A percentile compares a stretch with the other conserved stretches of the same genome.
These are phyloP conservation scores for Spinellus fusiger DNA, from an alignment of 192 early-diverging fungal species.

Conservation along the genomic window DNA sequence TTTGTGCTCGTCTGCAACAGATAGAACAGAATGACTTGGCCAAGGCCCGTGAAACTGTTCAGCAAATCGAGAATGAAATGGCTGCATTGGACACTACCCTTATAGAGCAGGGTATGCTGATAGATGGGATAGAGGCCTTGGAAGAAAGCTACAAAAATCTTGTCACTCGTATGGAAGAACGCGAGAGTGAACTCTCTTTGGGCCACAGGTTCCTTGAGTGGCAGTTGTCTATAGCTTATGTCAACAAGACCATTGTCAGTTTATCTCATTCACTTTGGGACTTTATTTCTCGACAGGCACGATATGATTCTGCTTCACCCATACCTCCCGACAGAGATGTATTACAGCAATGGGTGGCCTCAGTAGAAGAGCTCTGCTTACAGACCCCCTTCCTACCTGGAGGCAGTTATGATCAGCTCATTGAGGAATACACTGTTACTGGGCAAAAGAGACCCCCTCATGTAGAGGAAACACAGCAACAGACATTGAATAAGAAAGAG, in stretches of 20 bases:
- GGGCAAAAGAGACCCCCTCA: too few species aligned
- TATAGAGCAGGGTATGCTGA: conserved; percentile 21
- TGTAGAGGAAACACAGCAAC: too few species aligned
- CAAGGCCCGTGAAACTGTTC: conserved; percentile 12
- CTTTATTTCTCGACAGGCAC: conserved; percentile 19
- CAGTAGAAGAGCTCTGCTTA: too few species aligned
- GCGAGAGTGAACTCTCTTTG: conserved; percentile 8
- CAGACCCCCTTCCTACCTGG: too few species aligned
- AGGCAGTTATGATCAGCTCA: too few species aligned
- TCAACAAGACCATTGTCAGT: conserved; percentile 1
- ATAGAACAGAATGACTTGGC: conserved; percentile 23
- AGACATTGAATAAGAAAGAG: too few species aligned
- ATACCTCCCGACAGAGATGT: background rate
- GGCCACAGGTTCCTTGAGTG: conserved; percentile 4
- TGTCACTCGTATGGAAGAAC: background rate
- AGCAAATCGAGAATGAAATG: conserved; percentile 19
- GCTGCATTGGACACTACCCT: conserved; percentile 21
- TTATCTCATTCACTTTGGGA: conserved; percentile 16
- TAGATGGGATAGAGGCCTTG: conserved; percentile 16
- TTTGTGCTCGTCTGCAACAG: conserved; percentile 6
- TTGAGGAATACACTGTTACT: too few species aligned
- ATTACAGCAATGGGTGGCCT: background rate
- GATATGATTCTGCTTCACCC: background rate
- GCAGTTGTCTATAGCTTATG: conserved; percentile 10
- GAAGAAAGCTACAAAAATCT: conserved; percentile 10